Base-by-base conservation (phyloP, 768 basidiomycete species). In the Mrakia hoshinonis region DNA sequence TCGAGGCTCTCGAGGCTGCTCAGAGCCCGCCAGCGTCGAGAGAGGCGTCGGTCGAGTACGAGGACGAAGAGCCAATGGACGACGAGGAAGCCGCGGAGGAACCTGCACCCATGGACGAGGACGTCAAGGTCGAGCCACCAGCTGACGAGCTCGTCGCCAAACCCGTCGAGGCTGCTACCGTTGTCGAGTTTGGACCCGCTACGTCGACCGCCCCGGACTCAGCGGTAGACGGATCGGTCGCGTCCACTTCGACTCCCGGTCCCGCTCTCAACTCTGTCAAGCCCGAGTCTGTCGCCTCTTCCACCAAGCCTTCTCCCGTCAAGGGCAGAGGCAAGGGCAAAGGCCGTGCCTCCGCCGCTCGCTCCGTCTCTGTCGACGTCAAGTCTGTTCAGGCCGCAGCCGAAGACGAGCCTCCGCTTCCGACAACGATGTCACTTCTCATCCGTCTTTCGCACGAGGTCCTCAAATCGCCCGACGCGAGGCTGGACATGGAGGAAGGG, bases 401-500 rank as follows among this genome's bases (percentile, higher is more conserved):
- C 12, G 58, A 34, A 3, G 3, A 31, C 4, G 36, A 61, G 10
- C 12, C 9, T 22, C 7, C 55, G 4, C 55, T 58, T 9, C 58
- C 58, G 10, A 36, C 58, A 4, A 61, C 58, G 18, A 61, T 9
- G 2, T 61, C 58, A 5, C 58, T 61, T 5, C 58, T 61, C 58
- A 61, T 61, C 58, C 22, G 18, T 4, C 31, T 61, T 18, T 61
- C 58, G 36, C 58, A 61, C 20, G 13, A 31, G 34, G 34, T 61
- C 34, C 34, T 61, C 31, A 61, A 34, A 31, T 61, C 58, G 58
- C 58, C 58, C 31, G 58, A 61, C 34, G 58, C 36, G 18, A 34
- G 58, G 34, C 36, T 36, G 15, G 58, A 61, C 58, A 36, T 61
- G 58, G 58, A 61, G 36, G 58, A 61, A 61, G 58, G 58, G 15